Base-by-base conservation (phyloP, 1,284 basidiomycete genomes). In the Ustilago lituana region DNA sequence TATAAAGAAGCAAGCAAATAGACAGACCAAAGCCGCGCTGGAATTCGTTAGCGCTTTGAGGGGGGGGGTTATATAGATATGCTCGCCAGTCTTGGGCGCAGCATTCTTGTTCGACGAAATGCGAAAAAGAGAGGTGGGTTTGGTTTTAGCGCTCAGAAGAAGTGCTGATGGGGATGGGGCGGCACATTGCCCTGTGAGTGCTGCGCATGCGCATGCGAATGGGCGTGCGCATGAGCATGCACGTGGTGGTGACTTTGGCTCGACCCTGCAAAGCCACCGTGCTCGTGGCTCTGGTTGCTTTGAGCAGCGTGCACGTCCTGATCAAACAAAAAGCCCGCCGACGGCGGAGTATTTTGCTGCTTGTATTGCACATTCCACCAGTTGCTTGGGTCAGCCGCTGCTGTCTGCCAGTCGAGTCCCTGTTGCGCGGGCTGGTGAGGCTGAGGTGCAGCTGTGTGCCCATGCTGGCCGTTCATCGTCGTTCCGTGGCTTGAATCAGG, bases 321-420 rank as follows among this genome's bases (percentile, higher is more conserved):
- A 32, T 46, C 39, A 38, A 58, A 68, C 50, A 62, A 39, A 43
- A 68, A 68, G 27, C 37, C 39, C 3, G 14, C 46, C 12, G 65
- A 58, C 9, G 59, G 43, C 43, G 60, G 59, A n/a, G 66, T 27
- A 8, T 60, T 56, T 5, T 38, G 32, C 7, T 63, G 66, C 26
- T 53, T 53, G 33, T 69, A 63, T 31, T 69, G 66, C 43, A 63
- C 60, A 14, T 47, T 63, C 66, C 66, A 69, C 66, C 66, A 69
- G 17, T 45, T 50, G 31, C 32, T 31, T 6, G 55, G 59, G 26
- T 51, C 52, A 10, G 55, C 44, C 15, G 64, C 44, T 20, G 57
- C 45, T 22, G 50, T 27, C 19, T 63, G 60, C 66, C 66, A 69
- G 20, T 63, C 66, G 35, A 69, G 32, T 19, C 37, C 46, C 15